A percentile compares a stretch with the other conserved stretches of the same genome.
These are phyloP conservation scores for Linum tenue DNA, from an alignment of 345 rosid genomes.

Conservation along the genomic window DNA sequence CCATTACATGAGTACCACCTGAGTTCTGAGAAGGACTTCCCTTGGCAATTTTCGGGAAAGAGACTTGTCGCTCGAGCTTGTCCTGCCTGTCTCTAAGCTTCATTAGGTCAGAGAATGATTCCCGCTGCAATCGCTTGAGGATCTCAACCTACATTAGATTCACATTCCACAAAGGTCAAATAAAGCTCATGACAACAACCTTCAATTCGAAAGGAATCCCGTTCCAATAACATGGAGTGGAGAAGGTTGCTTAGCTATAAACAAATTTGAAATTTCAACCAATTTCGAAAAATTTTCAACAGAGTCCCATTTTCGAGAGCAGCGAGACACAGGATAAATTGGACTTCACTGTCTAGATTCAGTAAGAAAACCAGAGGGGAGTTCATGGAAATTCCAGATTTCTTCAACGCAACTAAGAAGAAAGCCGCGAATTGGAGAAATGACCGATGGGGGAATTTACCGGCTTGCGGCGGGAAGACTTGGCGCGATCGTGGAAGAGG, in stretches of 20 bases:
- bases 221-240: too few species aligned
- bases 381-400: too few species aligned
- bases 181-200: slow-evolving; percentile 10
- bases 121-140: slow-evolving; percentile 83
- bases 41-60: slow-evolving; percentile 41
- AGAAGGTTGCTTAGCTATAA: too few species aligned
- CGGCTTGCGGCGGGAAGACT: slow-evolving; percentile 50
- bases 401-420: background rate
- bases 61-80: slow-evolving; percentile 57
- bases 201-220: too few species aligned
- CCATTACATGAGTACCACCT: slow-evolving; percentile 49
- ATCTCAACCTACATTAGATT: slow-evolving; percentile 59
- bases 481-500: slow-evolving; percentile 28
- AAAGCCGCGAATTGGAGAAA: background rate
- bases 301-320: too few species aligned
- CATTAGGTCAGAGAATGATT: slow-evolving; percentile 79
- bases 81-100: slow-evolving; percentile 85
- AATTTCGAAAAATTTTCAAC: too few species aligned
- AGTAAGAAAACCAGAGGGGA: too few species aligned
- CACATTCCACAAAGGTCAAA: slow-evolving; percentile 4
- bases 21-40: slow-evolving; percentile 55
- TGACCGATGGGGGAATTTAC: slow-evolving; percentile 19
- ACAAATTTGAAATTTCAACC: too few species aligned
- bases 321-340: too few species aligned
- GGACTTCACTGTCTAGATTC: too few species aligned